phyloP scores from a whole-genome alignment of 1,284 basidiomycete genomes.

The Cryptococcus sp. region DNA sequence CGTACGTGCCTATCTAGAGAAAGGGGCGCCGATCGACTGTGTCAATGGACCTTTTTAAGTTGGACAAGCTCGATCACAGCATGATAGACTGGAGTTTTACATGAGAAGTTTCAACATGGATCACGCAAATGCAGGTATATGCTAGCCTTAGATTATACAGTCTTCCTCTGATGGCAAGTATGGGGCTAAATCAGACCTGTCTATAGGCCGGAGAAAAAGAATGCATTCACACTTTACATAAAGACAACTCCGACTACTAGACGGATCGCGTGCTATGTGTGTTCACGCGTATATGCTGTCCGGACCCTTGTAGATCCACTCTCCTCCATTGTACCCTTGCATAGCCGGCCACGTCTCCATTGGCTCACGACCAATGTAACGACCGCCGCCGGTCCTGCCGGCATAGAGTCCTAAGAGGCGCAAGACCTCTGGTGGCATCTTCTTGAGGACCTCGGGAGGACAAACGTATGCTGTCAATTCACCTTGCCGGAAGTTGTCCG shows the following conservation, averaged over 20 bases:
- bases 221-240: no score
- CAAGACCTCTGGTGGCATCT: constrained; percentile 25
- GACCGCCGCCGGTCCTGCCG: constrained; percentile 21
- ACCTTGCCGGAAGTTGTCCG: constrained; percentile 28
- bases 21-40: constrained; percentile 20
- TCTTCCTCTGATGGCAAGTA: no score
- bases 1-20: constrained; percentile 21
- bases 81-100: no score
- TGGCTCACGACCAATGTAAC: constrained; percentile 16
- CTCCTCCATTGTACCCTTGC: constrained; percentile 21
- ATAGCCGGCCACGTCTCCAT: constrained; percentile 20
- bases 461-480: constrained; percentile 22
- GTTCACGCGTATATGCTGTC: background rate
- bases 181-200: no score
- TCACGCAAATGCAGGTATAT: no score
- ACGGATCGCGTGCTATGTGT: background rate
- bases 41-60: constrained; percentile 25
- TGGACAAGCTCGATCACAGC: background rate
- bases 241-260: background rate
- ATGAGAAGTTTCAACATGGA: no score
- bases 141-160: no score
- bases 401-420: constrained; percentile 20
- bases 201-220: no score
- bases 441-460: constrained; percentile 23
- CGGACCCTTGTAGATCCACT: constrained; percentile 25